These are phyloP conservation scores for Amauroascus niger DNA, from an alignment of 2,329 filamentous ascomycete species.

Conservation along the genomic window DNA sequence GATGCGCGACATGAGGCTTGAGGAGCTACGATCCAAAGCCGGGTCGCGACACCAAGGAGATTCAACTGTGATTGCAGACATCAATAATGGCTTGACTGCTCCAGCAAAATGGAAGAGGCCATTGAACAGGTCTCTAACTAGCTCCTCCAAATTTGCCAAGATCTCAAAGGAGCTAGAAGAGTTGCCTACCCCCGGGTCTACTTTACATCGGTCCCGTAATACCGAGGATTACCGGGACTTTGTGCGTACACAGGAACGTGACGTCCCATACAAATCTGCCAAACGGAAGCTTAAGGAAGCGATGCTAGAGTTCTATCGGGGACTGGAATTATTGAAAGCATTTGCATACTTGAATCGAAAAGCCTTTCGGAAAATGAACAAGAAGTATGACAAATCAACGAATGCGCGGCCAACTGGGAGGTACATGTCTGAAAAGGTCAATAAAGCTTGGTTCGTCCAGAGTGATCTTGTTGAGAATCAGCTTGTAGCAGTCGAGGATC, in stretches of 20 bases:
- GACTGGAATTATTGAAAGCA: constrained; percentile 81
- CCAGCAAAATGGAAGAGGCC: constrained; percentile 31
- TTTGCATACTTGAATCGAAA: constrained; percentile 85
- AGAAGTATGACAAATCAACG: constrained; percentile 93
- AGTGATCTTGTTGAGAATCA: constrained; percentile 75
- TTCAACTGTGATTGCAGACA: background rate
- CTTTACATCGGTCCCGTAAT: constrained; percentile 24
- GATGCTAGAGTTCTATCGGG: constrained; percentile 84
- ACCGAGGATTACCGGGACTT: constrained; percentile 41
- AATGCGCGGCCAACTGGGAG: constrained; percentile 65
- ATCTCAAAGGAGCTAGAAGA: constrained; percentile 44
- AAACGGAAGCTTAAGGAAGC: constrained; percentile 88
- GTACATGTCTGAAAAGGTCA: constrained; percentile 88
- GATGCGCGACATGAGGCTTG: constrained; percentile 74
- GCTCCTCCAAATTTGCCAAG: constrained; percentile 42
- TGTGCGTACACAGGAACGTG: constrained; percentile 42
- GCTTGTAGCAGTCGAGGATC: constrained; percentile 71
- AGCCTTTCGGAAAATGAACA: constrained; percentile 94
- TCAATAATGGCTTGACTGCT: constrained; percentile 17
- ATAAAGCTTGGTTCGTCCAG: constrained; percentile 80
- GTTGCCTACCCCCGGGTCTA: constrained; percentile 34
- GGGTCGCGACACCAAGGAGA: constrained; percentile 19
- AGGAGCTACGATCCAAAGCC: constrained; percentile 54
- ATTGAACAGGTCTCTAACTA: constrained; percentile 37
- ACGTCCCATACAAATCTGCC: constrained; percentile 73